A percentile compares a stretch with the other conserved stretches of the same genome.
Evolutionary conservation across 306 rosid species (phyloP).

Genomic region (Lagenaria siceraria): DNA sequence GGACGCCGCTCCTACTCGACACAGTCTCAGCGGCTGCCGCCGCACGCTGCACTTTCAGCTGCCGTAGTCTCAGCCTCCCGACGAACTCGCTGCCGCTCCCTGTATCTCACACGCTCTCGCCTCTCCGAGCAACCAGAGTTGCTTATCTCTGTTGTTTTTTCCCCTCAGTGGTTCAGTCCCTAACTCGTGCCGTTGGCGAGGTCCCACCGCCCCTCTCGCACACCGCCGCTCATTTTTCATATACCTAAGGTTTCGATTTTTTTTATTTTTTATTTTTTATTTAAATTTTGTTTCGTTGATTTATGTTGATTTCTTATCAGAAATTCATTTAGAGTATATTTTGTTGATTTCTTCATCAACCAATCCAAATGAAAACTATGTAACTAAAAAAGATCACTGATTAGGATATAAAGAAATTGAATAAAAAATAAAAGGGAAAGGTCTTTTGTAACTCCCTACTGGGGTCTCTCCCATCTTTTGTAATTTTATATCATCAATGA

Average conservation of each 20-base stretch:
- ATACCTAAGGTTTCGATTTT: neutral
- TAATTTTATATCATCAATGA: too few relatives aligned
- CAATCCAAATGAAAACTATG: neutral
- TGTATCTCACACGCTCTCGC: neutral
- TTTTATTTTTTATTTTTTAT: too few relatives aligned
- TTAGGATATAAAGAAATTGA: neutral
- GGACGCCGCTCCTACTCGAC: neutral
- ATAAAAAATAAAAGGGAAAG: neutral
- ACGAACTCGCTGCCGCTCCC: too few relatives aligned
- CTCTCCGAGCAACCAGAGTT: neutral
- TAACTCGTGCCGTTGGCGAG: neutral
- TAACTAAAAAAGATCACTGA: neutral
- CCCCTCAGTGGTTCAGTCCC: neutral
- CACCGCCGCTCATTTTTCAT: neutral
- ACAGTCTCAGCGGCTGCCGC: neutral
- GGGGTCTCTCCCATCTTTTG: too few relatives aligned
- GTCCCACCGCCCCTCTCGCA: neutral
- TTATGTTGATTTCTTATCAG: neutral
- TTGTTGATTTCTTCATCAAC: neutral
- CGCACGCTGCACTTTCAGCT: neutral
- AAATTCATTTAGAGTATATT: neutral
- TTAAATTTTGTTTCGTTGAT: neutral
- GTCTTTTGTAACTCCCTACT: too few relatives aligned
- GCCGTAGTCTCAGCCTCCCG: neutral
- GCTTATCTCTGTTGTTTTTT: neutral